phyloP scores from a whole-genome alignment of 176 grass and related monocot species.

The Ensete ventricosum region DNA sequence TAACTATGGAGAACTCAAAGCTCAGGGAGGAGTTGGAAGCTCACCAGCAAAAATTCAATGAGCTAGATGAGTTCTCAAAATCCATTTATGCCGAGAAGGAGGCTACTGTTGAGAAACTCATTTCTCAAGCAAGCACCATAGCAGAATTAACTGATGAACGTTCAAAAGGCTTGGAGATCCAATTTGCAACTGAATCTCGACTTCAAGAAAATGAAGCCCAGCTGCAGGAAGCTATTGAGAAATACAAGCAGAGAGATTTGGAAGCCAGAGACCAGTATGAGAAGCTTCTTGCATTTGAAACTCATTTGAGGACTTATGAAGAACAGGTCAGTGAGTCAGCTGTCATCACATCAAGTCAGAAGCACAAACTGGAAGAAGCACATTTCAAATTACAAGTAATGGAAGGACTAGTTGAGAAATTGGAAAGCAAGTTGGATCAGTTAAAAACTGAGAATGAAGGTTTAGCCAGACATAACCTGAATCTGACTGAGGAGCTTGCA shows the following conservation, averaged over 20 bases:
- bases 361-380: slow-evolving; percentile 42
- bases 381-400: slow-evolving; percentile 36
- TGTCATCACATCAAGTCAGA: slow-evolving; percentile 21
- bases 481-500: slow-evolving; percentile 48
- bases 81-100: slow-evolving; percentile 34
- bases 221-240: slow-evolving; percentile 17
- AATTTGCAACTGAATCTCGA: slow-evolving; percentile 8
- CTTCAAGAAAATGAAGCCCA: slow-evolving; percentile 9
- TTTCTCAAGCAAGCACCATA: slow-evolving; percentile 14
- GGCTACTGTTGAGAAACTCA: slow-evolving; percentile 7
- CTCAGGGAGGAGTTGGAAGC: slow-evolving; percentile 60
- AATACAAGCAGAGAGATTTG: slow-evolving; percentile 3
- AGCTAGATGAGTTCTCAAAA: slow-evolving; percentile 38
- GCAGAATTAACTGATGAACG: slow-evolving; percentile 8
- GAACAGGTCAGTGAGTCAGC: not conserved
- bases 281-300: slow-evolving; percentile 33
- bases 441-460: slow-evolving; percentile 46
- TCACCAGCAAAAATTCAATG: slow-evolving; percentile 37
- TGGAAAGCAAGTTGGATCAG: slow-evolving; percentile 37
- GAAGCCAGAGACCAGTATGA: slow-evolving; percentile 10
- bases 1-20: slow-evolving; percentile 30
- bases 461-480: slow-evolving; percentile 44
- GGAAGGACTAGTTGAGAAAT: slow-evolving; percentile 38
- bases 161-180: slow-evolving; percentile 13
- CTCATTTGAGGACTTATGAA: slow-evolving; percentile 54